These are phyloP conservation scores for Mycena vitilis DNA, from an alignment of 768 basidiomycete species.

Conservation along the genomic window DNA sequence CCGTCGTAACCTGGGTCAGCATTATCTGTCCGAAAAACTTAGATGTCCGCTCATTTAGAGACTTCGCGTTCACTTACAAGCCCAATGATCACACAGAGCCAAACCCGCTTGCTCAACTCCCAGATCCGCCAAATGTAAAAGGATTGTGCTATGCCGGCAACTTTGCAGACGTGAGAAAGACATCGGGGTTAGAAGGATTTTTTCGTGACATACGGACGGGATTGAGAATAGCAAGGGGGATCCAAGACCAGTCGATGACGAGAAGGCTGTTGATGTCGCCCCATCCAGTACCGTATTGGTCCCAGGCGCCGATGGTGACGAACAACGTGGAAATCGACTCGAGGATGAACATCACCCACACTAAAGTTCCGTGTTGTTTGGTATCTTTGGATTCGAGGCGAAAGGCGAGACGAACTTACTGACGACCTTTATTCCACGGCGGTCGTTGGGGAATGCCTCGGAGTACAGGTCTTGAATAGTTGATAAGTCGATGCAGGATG, in stretches of 20 bases:
- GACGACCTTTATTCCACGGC: slow-evolving; percentile 22
- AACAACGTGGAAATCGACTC: slow-evolving; percentile 28
- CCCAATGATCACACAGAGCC: slow-evolving; percentile 28
- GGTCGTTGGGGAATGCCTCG: slow-evolving; percentile 22
- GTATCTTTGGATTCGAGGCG: too few relatives aligned
- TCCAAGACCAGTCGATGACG: slow-evolving; percentile 30
- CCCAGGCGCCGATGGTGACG: slow-evolving; percentile 32
- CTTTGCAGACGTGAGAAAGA: slow-evolving; percentile 2
- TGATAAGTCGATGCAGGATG: slow-evolving; percentile 1
- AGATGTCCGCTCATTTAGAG: neutral
- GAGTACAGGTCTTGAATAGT: slow-evolving; percentile 25
- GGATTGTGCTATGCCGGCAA: slow-evolving; percentile 33
- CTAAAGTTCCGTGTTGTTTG: slow-evolving; percentile 16
- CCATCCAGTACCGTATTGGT: slow-evolving; percentile 31
- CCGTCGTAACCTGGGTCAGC: slow-evolving; percentile 18
- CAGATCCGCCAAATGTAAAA: slow-evolving; percentile 38
- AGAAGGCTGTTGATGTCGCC: slow-evolving; percentile 28
- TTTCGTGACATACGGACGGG: slow-evolving; percentile 17
- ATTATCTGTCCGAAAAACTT: slow-evolving; percentile 16
- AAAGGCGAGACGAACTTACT: slow-evolving; percentile 3
- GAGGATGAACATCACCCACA: slow-evolving; percentile 30
- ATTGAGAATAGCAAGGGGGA: slow-evolving; percentile 15
- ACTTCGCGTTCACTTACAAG: slow-evolving; percentile 19
- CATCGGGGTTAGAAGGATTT: neutral
- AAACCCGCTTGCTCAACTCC: slow-evolving; percentile 24